Conservation (phyloP, 75 land plant genomes). For the Pinus taeda region DNA sequence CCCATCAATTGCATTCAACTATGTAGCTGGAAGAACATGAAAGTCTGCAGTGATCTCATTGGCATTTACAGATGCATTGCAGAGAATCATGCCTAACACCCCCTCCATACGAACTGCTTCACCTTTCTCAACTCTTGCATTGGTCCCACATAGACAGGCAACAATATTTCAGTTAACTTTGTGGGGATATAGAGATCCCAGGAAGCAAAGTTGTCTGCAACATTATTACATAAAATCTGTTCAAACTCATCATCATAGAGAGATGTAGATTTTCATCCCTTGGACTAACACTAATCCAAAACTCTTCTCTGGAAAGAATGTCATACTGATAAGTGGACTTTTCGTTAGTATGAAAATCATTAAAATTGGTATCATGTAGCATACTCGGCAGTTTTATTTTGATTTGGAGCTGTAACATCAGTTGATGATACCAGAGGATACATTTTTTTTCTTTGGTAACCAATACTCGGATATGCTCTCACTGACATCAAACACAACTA, state of each 20-base stretch:
- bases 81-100: constrained; percentile 50
- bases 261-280: not conserved
- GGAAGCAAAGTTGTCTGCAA: constrained; percentile 33
- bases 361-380: not conserved
- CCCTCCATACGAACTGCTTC: constrained; percentile 32
- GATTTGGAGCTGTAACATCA: constrained; percentile 16
- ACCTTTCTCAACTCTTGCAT: constrained; percentile 40
- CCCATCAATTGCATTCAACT: constrained; percentile 25
- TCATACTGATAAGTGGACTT: not conserved
- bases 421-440: constrained; percentile 19
- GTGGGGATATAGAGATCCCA: constrained; percentile 38
- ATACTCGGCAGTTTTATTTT: constrained; percentile 16
- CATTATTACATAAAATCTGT: not conserved
- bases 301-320: no score
- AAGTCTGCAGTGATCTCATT: constrained; percentile 35
- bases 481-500: constrained; percentile 5
- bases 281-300: not conserved
- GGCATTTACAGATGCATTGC: constrained; percentile 26
- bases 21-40: constrained; percentile 50
- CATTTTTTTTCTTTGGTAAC: constrained; percentile 6
- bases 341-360: no score
- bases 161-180: constrained; percentile 62
- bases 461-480: constrained; percentile 3
- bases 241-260: not conserved
- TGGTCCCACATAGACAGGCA: constrained; percentile 44